Evolutionary conservation across 805 yeast species (phyloP).

Genomic region (Lipomyces japonicus): DNA sequence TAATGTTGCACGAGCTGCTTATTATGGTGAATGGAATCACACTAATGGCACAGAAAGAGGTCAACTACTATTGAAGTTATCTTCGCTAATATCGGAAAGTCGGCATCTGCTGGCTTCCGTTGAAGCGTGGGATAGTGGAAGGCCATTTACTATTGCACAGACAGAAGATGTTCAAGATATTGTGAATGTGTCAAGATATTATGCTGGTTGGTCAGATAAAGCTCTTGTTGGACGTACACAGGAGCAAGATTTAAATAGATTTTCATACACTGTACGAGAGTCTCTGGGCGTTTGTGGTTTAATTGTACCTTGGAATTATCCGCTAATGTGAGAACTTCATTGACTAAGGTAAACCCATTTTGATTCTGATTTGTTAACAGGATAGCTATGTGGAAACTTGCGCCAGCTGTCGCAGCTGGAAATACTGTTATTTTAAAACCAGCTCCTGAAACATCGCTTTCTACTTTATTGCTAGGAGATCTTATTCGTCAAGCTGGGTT

Average conservation of each 20-base stretch:
- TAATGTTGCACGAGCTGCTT: constrained; percentile 12
- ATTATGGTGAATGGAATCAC: constrained; percentile 4
- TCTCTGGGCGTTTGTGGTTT: constrained; percentile 65
- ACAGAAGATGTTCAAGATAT: constrained; percentile 53
- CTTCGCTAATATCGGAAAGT: constrained; percentile 6
- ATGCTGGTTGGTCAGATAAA: constrained; percentile 75
- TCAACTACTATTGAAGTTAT: constrained; percentile 1
- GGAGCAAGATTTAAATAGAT: constrained; percentile 54
- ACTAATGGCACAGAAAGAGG: constrained; percentile 17
- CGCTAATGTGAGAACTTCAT: constrained; percentile 38
- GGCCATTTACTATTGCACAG: constrained; percentile 6
- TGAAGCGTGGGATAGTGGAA: constrained; percentile 23
- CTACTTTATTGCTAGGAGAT: constrained; percentile 58
- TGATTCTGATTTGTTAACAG: constrained; percentile 2
- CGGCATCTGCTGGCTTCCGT: constrained; percentile 6
- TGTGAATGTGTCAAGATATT: constrained; percentile 55
- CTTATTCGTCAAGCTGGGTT: constrained; percentile 63
- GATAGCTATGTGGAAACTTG: constrained; percentile 60
- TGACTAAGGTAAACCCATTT: not conserved
- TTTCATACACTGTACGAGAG: constrained; percentile 67
- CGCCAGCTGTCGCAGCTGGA: constrained; percentile 80
- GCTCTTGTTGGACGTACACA: constrained; percentile 55
- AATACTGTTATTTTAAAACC: constrained; percentile 68
- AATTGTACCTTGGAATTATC: constrained; percentile 72
- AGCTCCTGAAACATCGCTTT: constrained; percentile 72